A percentile compares a stretch with the other conserved stretches of the same genome.
phyloP scores from a whole-genome alignment of 2,329 filamentous ascomycete species.

The Alternaria consortialis region DNA sequence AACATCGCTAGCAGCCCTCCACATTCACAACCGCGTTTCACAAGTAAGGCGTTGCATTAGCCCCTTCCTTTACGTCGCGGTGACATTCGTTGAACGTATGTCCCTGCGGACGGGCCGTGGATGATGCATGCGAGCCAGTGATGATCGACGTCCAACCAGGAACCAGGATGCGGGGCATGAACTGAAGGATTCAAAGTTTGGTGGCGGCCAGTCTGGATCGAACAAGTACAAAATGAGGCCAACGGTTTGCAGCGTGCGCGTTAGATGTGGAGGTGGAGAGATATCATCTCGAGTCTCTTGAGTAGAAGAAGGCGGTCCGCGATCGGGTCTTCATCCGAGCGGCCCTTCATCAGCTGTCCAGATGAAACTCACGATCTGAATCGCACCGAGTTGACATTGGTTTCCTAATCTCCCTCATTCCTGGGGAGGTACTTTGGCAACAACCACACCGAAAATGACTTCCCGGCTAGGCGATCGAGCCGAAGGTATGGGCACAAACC shows the following conservation, averaged over 20 bases:
- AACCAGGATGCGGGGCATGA: conserved; percentile 2
- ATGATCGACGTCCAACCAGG: neutral
- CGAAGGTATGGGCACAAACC: conserved; percentile 18
- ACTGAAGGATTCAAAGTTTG: neutral
- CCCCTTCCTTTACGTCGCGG: neutral
- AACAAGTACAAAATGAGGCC: neutral
- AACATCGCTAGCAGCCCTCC: neutral
- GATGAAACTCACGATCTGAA: neutral
- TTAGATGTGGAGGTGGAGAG: neutral
- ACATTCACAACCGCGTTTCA: neutral
- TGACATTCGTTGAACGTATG: neutral
- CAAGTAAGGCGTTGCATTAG: neutral
- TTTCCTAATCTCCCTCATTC: neutral
- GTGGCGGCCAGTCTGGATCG: neutral
- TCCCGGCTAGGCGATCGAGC: neutral
- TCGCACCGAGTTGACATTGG: neutral
- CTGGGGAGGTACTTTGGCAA: neutral
- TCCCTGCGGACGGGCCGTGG: neutral
- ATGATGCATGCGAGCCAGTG: conserved; percentile 1
- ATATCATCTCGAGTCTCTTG: neutral
- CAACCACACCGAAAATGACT: neutral
- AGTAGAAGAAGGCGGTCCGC: neutral
- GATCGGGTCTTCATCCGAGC: neutral
- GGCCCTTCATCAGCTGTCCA: neutral
- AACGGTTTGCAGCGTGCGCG: neutral